Evolutionary conservation across 768 basidiomycete species (phyloP), one percentile per base, ranked within the genome.

Genomic region (Agaricus bisporus): DNA sequence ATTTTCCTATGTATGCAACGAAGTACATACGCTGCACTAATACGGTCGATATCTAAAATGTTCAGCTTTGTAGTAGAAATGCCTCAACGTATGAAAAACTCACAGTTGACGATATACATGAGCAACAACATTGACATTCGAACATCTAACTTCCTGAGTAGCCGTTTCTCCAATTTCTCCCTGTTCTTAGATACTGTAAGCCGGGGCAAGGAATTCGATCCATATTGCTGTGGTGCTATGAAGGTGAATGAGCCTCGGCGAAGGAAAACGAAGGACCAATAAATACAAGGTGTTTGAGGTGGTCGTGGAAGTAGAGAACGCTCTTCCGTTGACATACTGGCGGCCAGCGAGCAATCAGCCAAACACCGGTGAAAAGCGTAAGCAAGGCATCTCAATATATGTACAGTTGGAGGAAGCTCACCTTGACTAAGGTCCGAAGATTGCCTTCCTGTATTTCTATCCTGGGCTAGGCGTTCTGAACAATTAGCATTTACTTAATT

Each of bases 1-100:
- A 9, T 17, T 39, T 25, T 10, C 26, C 4, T 9, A 0, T 26
- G 9, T 15, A 7, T n/a, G n/a, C 11, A n/a, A 29, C 15, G 39
- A 41, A 38, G 25, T 50, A 12, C 75, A 59, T 63, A 83, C 81
- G 76, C 71, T 29, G 75, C 84, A 60, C 87, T 86, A 60, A 86
- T 88, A 28, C 87, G 75, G 63, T 88, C 87, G 51, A 88, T 76
- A 72, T 86, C 72, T 73, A 18, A 29, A 2, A 18, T 46, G 14
- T 15, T 15, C 20, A 44, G 28, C 15, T 11, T 28, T 12, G n/a
- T 12, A 26, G 48, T 11, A 14, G 20, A 35, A 17, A 22, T 43
- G 5, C 18, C 14, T 9, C 15, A 8, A 32, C 38, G 41, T 12
- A 17, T 18, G 17, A 29, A 32, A 48, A 48, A 43, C 61, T 61